Evolutionary conservation across 2,329 filamentous ascomycete genomes (phyloP).

Genomic region (Colletotrichum incanum): DNA sequence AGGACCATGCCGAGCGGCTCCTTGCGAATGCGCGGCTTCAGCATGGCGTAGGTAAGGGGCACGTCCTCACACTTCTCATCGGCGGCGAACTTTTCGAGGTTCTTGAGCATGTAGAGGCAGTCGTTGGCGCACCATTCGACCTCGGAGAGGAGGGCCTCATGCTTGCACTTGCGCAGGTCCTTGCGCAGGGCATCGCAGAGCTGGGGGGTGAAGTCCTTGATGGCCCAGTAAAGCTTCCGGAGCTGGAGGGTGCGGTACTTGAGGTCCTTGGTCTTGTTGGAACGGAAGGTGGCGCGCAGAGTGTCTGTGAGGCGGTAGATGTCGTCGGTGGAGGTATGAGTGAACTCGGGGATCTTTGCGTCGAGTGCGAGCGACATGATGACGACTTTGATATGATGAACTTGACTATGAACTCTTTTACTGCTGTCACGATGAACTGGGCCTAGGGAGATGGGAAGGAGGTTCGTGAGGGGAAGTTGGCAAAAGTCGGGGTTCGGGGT

Average conservation of each 20-base stretch:
- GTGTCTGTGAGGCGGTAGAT: conserved; percentile 75
- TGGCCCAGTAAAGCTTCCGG: conserved; percentile 93
- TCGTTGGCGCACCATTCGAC: conserved; percentile 86
- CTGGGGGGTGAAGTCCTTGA: conserved; percentile 83
- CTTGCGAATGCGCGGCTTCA: conserved; percentile 85
- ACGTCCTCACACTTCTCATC: conserved; percentile 85
- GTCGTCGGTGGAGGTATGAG: conserved; percentile 75
- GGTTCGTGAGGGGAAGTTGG: conserved; percentile 40
- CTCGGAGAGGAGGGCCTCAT: conserved; percentile 83
- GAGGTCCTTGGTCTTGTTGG: conserved; percentile 86
- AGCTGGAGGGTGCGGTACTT: conserved; percentile 89
- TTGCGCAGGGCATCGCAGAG: conserved; percentile 82
- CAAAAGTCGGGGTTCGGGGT: conserved; percentile 32
- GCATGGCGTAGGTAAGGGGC: conserved; percentile 75
- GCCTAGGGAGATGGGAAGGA: conserved; percentile 17
- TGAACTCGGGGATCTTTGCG: conserved; percentile 64
- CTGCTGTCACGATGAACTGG: conserved; percentile 16
- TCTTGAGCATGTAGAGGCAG: conserved; percentile 82
- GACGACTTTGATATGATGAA: background rate
- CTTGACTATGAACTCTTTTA: conserved; percentile 11
- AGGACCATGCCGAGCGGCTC: conserved; percentile 89
- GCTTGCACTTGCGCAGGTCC: conserved; percentile 84
- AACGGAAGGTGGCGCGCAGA: conserved; percentile 79
- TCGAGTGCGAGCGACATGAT: conserved; percentile 56
- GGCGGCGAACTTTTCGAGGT: conserved; percentile 85